These are phyloP conservation scores for Blastocladiella emersonii DNA, from an alignment of 371 early-diverging fungal species.

Conservation along the genomic window DNA sequence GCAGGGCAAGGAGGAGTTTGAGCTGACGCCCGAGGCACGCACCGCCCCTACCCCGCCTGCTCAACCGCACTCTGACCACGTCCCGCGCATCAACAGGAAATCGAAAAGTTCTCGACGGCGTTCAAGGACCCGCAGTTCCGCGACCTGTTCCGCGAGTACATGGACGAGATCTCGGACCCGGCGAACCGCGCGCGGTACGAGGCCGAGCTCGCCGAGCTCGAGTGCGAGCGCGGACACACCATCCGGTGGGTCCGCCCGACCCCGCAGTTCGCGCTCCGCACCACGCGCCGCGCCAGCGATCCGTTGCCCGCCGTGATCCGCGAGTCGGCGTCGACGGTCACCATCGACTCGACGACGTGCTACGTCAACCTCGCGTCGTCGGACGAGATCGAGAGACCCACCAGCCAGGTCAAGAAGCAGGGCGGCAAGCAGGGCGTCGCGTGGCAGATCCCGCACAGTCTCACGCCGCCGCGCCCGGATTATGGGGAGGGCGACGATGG, in stretches of 20 bases:
- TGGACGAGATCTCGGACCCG: conserved; percentile 38
- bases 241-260: conserved; percentile 31
- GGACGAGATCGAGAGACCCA: conserved; percentile 18
- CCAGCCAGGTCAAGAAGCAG: conserved; percentile 7
- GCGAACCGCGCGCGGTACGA: conserved; percentile 33
- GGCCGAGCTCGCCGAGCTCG: conserved; percentile 26
- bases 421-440: conserved; percentile 14
- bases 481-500: conserved; percentile 10
- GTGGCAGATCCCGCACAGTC: conserved; percentile 35
- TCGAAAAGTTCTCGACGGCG: conserved; percentile 22
- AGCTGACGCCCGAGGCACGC: neutral
- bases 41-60: neutral
- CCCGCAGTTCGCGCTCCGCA: conserved; percentile 25
- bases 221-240: conserved; percentile 30
- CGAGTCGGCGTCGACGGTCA: no score
- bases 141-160: conserved; percentile 29
- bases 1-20: neutral
- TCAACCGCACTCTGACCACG: neutral
- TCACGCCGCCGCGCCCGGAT: conserved; percentile 25
- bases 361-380: conserved; percentile 32
- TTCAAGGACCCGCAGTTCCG: conserved; percentile 32
- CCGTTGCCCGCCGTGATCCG: neutral
- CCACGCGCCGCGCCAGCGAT: conserved; percentile 11
- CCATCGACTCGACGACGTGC: conserved; percentile 16
- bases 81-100: conserved; percentile 16